A percentile compares a stretch with the other conserved stretches of the same genome.
phyloP scores from a whole-genome alignment of 306 rosid genomes.

The Spatholobus suberectus region DNA sequence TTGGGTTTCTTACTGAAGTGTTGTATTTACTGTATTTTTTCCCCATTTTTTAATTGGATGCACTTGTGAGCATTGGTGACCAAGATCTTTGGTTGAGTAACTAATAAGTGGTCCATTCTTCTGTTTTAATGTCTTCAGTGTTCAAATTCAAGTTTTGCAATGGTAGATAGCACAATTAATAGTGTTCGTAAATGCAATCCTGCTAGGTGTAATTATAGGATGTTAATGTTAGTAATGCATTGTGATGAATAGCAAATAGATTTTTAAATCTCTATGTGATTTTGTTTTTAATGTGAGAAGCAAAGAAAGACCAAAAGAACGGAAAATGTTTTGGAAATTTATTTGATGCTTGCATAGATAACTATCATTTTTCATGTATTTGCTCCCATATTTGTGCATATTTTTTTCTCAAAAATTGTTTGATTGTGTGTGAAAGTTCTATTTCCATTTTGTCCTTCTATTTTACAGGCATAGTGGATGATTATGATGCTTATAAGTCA shows the following conservation, averaged over 20 bases:
- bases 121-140: constrained; percentile 21
- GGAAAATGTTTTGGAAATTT: not conserved
- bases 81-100: constrained; percentile 24
- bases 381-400: constrained; percentile 14
- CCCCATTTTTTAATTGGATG: not conserved
- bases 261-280: not conserved
- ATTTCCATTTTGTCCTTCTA: not conserved
- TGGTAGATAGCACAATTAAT: constrained; percentile 19
- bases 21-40: not conserved
- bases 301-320: not conserved
- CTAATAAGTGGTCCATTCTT: constrained; percentile 4
- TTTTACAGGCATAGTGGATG: constrained; percentile 10
- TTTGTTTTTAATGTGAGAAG: not conserved
- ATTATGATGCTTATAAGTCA: constrained; percentile 1
- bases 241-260: not conserved
- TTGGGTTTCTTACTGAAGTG: not conserved
- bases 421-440: not conserved
- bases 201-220: constrained; percentile 16
- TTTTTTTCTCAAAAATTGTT: not conserved
- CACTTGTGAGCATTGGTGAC: constrained; percentile 11
- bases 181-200: constrained; percentile 22
- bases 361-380: not conserved
- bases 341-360: constrained; percentile 5
- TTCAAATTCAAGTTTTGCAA: constrained; percentile 14
- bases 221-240: not conserved